Evolutionary conservation across 139 green algal genomes (phyloP).

Genomic region (Chlamydomonas incerta): DNA sequence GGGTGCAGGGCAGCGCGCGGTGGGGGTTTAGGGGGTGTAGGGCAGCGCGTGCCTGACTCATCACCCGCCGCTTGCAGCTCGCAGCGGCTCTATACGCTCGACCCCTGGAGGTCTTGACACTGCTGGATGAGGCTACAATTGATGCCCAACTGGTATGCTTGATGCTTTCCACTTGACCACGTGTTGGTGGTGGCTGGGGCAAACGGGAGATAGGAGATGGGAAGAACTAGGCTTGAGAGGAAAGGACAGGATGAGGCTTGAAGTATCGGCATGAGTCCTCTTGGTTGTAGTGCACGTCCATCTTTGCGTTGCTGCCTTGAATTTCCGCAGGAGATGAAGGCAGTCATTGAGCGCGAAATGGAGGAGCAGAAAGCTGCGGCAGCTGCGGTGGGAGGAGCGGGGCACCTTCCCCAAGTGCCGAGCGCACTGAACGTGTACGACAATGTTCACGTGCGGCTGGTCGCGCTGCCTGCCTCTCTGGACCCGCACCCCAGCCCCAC

Average conservation of each 20-base stretch:
- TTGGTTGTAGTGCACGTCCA: no score
- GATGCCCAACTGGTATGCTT: constrained; percentile 13
- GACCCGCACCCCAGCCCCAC: constrained; percentile 21
- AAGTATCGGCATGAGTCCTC: no score
- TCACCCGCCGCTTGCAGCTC: neutral
- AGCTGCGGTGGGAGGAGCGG: constrained; percentile 3
- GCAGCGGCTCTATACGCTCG: neutral
- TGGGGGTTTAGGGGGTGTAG: neutral
- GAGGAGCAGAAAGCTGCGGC: neutral
- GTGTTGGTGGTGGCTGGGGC: no score
- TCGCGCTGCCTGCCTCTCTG: constrained; percentile 58
- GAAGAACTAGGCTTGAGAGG: no score
- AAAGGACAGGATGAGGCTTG: no score
- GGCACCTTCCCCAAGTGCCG: neutral
- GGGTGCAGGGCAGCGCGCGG: neutral
- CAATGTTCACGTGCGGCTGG: constrained; percentile 65
- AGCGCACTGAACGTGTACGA: constrained; percentile 45
- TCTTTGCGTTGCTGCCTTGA: no score
- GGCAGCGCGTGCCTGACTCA: neutral
- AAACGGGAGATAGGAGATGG: no score
- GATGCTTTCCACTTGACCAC: neutral
- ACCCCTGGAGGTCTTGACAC: neutral
- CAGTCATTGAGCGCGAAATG: neutral
- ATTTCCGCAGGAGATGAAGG: neutral
- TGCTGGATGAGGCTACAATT: neutral